Evolutionary conservation across 2,329 filamentous ascomycete genomes (phyloP), one percentile per base, ranked within the genome.

Genomic region (Iodosphaeria phyllophila): DNA sequence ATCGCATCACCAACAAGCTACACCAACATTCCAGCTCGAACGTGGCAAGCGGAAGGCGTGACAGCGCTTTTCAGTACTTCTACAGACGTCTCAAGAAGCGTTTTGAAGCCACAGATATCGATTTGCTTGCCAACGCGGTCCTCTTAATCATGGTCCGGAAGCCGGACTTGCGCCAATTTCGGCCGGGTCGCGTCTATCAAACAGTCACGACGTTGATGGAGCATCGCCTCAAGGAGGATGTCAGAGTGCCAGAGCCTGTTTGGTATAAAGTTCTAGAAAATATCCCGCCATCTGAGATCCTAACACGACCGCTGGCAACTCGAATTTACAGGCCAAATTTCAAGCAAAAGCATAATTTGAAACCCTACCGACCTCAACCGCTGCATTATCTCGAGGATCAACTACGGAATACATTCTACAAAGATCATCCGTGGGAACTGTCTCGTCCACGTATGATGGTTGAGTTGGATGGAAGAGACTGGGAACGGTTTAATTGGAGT

Each of bases 391-490:
- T 76, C 31, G 89, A 98, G 48, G 89, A 98, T 51, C 51, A 56
- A 31, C 59, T 98, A 41, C 74, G 89, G 34, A 60, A 54, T 36
- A 68, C 73, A 15, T 98, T 95, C 55, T 98, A 79, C 57, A 70
- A 64, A 42, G 86, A 98, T 48, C 89, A 98, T 47, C 89, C 89
- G 5, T 98, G 89, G 89, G 89, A 98, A 52, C 56, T 98, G 43
- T 89, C 89, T 11, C 65, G 86, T 33, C 89, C 89, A 27, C 65
- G 80, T 37, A 61, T 92, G 30, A 58, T 98, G 23, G 54, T 95
- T 7, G 89, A 98, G 52, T 59, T 72, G 37, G 76, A 86, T 41
- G 89, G 89, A 26, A 77, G 75, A 44, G 86, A 98, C 43, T 59
- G 68, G 25, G 67, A 74, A 46, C 58, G 54, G 27, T 72, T 70